A percentile compares a stretch with the other conserved stretches of the same genome.
Conservation (phyloP, 2,329 filamentous ascomycete genomes). For the Dothidotthia symphoricarpi region DNA sequence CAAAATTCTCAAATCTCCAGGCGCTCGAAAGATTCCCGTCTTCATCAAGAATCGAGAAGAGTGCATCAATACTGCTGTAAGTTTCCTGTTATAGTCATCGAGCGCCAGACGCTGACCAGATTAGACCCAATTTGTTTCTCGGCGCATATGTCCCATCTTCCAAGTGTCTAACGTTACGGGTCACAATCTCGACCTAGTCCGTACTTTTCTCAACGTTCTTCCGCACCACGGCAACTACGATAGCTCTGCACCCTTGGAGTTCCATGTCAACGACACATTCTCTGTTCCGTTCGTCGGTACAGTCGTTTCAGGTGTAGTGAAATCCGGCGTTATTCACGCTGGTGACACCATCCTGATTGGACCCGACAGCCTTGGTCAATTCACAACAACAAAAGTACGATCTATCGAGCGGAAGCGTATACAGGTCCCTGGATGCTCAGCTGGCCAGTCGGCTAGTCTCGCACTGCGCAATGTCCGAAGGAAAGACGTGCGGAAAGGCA, state of each 20-base stretch:
- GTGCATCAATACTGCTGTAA: constrained; percentile 80
- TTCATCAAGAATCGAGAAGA: constrained; percentile 91
- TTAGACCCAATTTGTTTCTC: constrained; percentile 83
- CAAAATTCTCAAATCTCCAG: constrained; percentile 89
- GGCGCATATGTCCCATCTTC: constrained; percentile 94
- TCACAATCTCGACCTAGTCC: constrained; percentile 82
- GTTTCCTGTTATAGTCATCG: constrained; percentile 1
- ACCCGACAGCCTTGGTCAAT: constrained; percentile 86
- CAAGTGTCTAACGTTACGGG: constrained; percentile 98
- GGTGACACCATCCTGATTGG: constrained; percentile 89
- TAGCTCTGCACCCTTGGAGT: constrained; percentile 79
- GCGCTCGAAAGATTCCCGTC: constrained; percentile 90
- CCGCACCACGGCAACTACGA: constrained; percentile 95
- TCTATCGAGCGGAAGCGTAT: constrained; percentile 96
- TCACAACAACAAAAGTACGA: constrained; percentile 79
- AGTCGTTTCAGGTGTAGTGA: constrained; percentile 91
- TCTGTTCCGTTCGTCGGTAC: constrained; percentile 96
- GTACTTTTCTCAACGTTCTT: constrained; percentile 90
- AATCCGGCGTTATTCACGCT: constrained; percentile 75
- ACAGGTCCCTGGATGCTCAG: constrained; percentile 78
- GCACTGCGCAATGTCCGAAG: constrained; percentile 82
- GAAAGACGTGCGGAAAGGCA: constrained; percentile 94
- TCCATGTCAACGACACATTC: constrained; percentile 96
- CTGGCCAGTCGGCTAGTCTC: constrained; percentile 90
- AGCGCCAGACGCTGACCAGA: no score